These are phyloP conservation scores for Tolypocladium nubicola DNA, from an alignment of 2,329 filamentous ascomycete genomes.

Conservation along the genomic window DNA sequence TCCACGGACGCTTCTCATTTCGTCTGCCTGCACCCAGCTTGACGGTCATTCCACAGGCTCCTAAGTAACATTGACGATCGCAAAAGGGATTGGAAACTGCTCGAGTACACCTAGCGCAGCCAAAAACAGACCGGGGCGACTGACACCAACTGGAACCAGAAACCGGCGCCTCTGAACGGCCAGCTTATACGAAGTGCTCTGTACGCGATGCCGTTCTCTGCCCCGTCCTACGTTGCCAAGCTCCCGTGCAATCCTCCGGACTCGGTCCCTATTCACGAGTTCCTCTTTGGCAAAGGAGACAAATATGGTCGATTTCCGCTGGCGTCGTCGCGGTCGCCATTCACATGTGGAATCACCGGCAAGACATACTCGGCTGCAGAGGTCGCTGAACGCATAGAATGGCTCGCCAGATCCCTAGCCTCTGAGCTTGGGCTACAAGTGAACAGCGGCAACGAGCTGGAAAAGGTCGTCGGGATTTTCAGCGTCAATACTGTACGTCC, in stretches of 20 bases:
- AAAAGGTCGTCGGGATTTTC: constrained; percentile 65
- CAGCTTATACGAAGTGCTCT: no score
- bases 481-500: constrained; percentile 51
- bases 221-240: constrained; percentile 6
- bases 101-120: neutral
- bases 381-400: constrained; percentile 54
- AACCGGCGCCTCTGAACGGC: neutral
- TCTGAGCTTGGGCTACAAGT: constrained; percentile 61
- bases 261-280: constrained; percentile 55
- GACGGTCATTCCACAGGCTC: no score
- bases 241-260: constrained; percentile 34
- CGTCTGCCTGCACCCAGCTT: no score
- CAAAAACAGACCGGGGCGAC: neutral
- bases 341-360: constrained; percentile 61
- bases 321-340: constrained; percentile 50
- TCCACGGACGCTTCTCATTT: neutral
- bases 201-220: constrained; percentile 7
- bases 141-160: neutral
- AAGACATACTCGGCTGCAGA: constrained; percentile 51
- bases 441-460: constrained; percentile 61
- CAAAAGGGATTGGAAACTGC: neutral
- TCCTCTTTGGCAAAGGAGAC: constrained; percentile 53
- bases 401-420: constrained; percentile 40
- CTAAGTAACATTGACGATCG: neutral
- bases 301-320: constrained; percentile 51